Base-by-base conservation (phyloP, 1,139 yeast species). In the Trichomonascaceae sp. region DNA sequence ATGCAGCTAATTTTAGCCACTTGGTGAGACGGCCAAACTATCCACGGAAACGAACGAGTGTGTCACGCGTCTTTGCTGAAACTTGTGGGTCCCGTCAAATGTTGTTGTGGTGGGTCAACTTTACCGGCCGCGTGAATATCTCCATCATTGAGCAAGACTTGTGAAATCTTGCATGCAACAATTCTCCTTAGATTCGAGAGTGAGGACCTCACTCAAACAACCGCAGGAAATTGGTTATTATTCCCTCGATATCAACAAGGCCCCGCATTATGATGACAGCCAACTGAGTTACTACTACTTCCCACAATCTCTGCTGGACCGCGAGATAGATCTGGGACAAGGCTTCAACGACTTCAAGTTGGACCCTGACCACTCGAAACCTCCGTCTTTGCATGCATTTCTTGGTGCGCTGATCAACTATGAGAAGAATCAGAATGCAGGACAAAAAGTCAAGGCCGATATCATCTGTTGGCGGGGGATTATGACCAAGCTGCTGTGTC, bases 391-490 rank as follows among this genome's bases (percentile, higher is more conserved):
- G 41, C 64, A 66, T 30, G 72, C 77, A 1, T 57, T 80, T 13
- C 57, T 87, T 27, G 47, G 54, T 17, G 74, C 82, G 1, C 50
- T 87, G 14, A 59, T 64, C 41, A 48, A 60, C 6, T 62, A 70
- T 46, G 97, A 89, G 54, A 56, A 60, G 39, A 38, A 51, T 16
- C 45, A 54, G n/a, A 57, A 59, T 15, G 64, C 64, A 1, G 46
- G 48, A n/a, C 56, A 61, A 28, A 74, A 67, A 42, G 51, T 70
- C 2, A 67, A 67, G 20, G 74, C 71, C 2, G 84, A 84, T 47
- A 66, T 89, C 26, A 62, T 89, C 28, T 75, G 95, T 0, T 82
- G 82, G 67, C 65, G 97, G 44, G 96, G 96, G 1, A 59, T 82
- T 29, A 71, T 87, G 74, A 52, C 87, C 29, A 71, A 68, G 43